Conservation (phyloP, 495 filamentous ascomycete genomes). For the Chaetomium fimeti region DNA sequence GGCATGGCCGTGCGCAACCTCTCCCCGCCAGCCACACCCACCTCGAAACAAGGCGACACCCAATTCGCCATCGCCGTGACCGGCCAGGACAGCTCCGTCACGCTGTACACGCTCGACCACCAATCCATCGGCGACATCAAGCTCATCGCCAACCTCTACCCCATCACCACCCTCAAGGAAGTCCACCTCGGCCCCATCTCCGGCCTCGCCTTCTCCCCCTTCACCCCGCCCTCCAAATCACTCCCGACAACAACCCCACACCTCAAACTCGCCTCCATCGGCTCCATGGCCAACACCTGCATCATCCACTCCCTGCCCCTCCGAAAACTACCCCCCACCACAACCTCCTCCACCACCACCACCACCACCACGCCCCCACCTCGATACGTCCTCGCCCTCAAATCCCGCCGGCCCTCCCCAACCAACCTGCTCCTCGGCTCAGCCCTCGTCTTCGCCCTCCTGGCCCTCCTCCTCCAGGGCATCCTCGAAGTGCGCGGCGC, state of each 20-base stretch:
- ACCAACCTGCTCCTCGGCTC: conserved; percentile 49
- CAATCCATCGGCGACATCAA: conserved; percentile 45
- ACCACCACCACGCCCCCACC: conserved; percentile 41
- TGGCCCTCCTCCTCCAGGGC: conserved; percentile 62
- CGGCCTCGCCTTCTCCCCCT: conserved; percentile 73
- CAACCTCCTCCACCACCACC: conserved; percentile 43
- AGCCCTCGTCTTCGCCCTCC: conserved; percentile 53
- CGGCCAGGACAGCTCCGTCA: conserved; percentile 77
- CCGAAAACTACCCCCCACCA: conserved; percentile 43
- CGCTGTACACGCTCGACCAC: conserved; percentile 69
- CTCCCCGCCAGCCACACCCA: conserved; percentile 47
- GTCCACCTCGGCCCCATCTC: conserved; percentile 88
- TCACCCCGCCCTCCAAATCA: conserved; percentile 51
- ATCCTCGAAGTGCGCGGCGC: conserved; percentile 66
- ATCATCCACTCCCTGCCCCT: conserved; percentile 84
- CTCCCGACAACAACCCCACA: conserved; percentile 48
- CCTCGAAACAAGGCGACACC: conserved; percentile 52
- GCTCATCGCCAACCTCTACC: conserved; percentile 56
- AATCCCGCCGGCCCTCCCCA: conserved; percentile 51
- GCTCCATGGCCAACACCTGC: conserved; percentile 76
- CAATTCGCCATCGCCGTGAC: conserved; percentile 81
- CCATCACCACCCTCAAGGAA: conserved; percentile 62
- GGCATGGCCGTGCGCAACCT: conserved; percentile 74
- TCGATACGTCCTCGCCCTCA: conserved; percentile 68
- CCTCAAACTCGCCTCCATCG: conserved; percentile 77